phyloP scores from a whole-genome alignment of 805 yeast species.

The Danielia reshetovae region DNA sequence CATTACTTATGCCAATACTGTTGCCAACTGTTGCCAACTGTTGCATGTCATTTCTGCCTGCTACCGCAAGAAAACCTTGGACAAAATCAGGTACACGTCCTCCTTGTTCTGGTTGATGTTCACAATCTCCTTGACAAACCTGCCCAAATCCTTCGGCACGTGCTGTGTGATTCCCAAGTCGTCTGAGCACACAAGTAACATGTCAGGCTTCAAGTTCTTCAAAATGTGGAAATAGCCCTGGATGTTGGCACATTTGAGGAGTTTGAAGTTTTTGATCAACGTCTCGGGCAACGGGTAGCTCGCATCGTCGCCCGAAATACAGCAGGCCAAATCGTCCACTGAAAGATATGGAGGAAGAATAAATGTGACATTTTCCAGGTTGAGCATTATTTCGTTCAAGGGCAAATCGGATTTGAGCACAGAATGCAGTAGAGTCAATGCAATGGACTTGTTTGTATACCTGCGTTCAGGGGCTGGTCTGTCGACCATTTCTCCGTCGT shows the following conservation, averaged over 20 bases:
- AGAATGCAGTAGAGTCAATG: conserved; percentile 39
- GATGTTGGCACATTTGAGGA: conserved; percentile 35
- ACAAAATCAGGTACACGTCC: conserved; percentile 18
- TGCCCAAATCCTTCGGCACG: conserved; percentile 31
- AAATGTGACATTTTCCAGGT: conserved; percentile 38
- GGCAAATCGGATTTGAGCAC: conserved; percentile 36
- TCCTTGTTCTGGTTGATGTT: conserved; percentile 22
- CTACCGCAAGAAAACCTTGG: conserved; percentile 19
- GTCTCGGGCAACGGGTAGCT: conserved; percentile 19
- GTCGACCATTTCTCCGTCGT: conserved; percentile 2
- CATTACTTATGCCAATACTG: too few species aligned
- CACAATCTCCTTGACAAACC: conserved; percentile 36
- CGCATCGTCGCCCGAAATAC: conserved; percentile 10
- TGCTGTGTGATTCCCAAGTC: conserved; percentile 34
- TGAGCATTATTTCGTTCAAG: conserved; percentile 33
- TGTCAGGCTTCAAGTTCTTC: conserved; percentile 40
- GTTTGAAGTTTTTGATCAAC: conserved; percentile 31
- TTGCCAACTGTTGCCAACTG: too few species aligned
- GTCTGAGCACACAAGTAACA: conserved; percentile 37
- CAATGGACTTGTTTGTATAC: conserved; percentile 33
- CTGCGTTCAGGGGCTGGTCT: background rate
- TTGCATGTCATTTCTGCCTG: too few species aligned
- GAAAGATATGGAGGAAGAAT: conserved; percentile 42
- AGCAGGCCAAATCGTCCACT: conserved; percentile 32
- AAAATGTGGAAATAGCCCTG: conserved; percentile 38